Evolutionary conservation across 768 basidiomycete genomes (phyloP), one percentile per base, ranked within the genome.

Genomic region (Fibroporia radiculosa): DNA sequence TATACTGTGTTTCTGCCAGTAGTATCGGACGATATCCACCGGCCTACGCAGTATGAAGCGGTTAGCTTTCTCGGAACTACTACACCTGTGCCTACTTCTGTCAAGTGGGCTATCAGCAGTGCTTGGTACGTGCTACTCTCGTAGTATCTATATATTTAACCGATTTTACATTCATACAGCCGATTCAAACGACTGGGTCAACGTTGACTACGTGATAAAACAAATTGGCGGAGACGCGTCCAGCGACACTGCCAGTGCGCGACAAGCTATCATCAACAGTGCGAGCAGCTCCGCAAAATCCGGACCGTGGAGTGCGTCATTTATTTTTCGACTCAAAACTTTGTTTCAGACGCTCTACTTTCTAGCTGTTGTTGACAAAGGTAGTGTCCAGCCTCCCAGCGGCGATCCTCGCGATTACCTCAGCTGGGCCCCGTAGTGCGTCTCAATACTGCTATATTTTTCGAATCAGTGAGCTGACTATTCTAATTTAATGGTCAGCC

Each of bases 371-470:
- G 62, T 62, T 25, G 66, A 63, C 28, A 50, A 59, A 19, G 54
- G 58, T 19, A 54, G 51, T 27, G 53, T 63, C 22, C 39, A 47
- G 13, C 61, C 71, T 20, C 67, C 71, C 1, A 67, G 61, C 48
- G 64, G 64, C 2, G 54, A 77, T 47, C 33, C 56, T 6, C 68
- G 65, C 28, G 77, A 78, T 55, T 78, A 78, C 52, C 55, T 78
- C 44, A 76, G 74, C 48, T 78, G 71, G 70, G 77, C 75, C 14
- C 77, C 77, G 3, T 78, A 79, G 77, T 78, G 53, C 57, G 67
- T 60, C 6, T 23, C 24, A n/a, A n/a, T 7, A 35, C 29, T 31
- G 10, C 29, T 31, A 8, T n/a, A 31, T 10, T 10, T 31, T 31
- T 8, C 16, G 34, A n/a, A n/a, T n/a, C 8, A 8, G 10, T 12